Percentiles rank a stretch among this genome's conserved stretches.
Evolutionary conservation across 257 asterid genomes (phyloP).

Genomic region (Handroanthus guayacan): DNA sequence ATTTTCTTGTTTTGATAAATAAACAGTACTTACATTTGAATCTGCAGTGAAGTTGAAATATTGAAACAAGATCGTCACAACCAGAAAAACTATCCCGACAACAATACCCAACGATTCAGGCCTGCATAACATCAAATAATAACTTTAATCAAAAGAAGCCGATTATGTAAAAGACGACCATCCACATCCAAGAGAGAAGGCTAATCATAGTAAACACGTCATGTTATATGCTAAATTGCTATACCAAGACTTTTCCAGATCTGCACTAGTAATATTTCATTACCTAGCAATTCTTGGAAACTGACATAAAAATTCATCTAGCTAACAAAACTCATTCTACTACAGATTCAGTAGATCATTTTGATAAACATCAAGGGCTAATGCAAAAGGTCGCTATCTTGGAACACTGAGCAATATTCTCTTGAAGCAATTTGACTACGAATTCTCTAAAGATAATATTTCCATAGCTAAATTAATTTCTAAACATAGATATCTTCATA

Average conservation of each 20-base stretch:
- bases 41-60: conserved; percentile 76
- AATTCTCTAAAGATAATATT: no score
- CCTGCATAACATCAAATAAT: conserved; percentile 54
- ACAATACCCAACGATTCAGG: conserved; percentile 96
- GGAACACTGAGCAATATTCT: no score
- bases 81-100: conserved; percentile 81
- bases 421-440: no score
- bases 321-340: neutral
- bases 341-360: conserved; percentile 6
- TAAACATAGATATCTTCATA: no score
- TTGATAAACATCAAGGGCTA: no score
- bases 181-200: neutral
- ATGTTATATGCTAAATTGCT: neutral
- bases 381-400: no score
- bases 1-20: no score
- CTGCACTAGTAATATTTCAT: neutral
- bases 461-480: no score
- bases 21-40: conserved; percentile 55
- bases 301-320: neutral
- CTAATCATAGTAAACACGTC: neutral
- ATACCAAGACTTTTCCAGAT: neutral
- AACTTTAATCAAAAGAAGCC: conserved; percentile 21
- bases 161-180: neutral
- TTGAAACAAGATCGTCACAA: conserved; percentile 80
- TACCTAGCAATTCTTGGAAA: conserved; percentile 6